These are phyloP conservation scores for Hymenotorrendiella dingleyae DNA, from an alignment of 2,329 filamentous ascomycete genomes.

Conservation along the genomic window DNA sequence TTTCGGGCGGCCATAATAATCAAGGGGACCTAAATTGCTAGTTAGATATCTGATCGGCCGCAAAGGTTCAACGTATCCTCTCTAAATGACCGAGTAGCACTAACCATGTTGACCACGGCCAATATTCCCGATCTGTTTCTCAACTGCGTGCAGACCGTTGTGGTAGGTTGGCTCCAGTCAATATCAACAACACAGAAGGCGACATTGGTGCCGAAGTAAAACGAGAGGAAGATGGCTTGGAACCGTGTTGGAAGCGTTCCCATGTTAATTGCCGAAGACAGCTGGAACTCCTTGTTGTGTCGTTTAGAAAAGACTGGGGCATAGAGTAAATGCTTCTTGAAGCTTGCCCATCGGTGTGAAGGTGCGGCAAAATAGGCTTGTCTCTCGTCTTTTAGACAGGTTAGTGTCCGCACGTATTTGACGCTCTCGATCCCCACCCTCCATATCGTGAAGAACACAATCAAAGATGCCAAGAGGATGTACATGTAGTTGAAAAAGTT, in stretches of 20 bases:
- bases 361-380: constrained; percentile 72
- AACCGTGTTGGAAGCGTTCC: constrained; percentile 77
- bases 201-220: constrained; percentile 68
- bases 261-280: constrained; percentile 62
- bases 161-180: constrained; percentile 45
- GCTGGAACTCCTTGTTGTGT: constrained; percentile 69
- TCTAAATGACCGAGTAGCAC: too few relatives aligned
- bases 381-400: constrained; percentile 70
- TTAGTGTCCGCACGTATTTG: constrained; percentile 65
- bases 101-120: constrained; percentile 69
- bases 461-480: constrained; percentile 57
- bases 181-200: constrained; percentile 69
- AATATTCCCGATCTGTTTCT: constrained; percentile 67
- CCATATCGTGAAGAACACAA: constrained; percentile 60
- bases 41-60: constrained; percentile 11
- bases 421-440: constrained; percentile 54
- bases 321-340: constrained; percentile 63
- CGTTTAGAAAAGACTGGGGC: constrained; percentile 68
- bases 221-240: constrained; percentile 61
- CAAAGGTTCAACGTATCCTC: too few relatives aligned
- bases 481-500: constrained; percentile 56
- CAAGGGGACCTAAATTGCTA: constrained; percentile 49
- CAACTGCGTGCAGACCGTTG: constrained; percentile 42
- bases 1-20: constrained; percentile 71
- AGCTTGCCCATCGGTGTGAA: constrained; percentile 45